phyloP scores from a whole-genome alignment of 495 filamentous ascomycete genomes.

The Lepidopterella palustris region DNA sequence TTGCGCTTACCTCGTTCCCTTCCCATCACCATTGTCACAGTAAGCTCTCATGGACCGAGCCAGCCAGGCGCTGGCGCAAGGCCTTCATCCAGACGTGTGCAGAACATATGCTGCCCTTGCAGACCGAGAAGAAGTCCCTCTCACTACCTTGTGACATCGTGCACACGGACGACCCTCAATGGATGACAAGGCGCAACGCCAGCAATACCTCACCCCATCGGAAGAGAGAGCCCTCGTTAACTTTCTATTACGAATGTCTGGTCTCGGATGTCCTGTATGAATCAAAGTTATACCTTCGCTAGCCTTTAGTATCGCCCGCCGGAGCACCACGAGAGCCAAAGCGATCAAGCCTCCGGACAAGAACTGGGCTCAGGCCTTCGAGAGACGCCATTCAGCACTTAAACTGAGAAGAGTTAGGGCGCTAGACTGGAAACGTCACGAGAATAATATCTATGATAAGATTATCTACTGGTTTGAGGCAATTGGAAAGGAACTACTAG shows the following conservation, averaged over 20 bases:
- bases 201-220: conserved; percentile 19
- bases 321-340: conserved; percentile 2
- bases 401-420: not conserved
- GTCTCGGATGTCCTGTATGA: conserved; percentile 13
- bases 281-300: conserved; percentile 21
- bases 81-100: conserved; percentile 5
- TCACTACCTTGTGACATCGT: conserved; percentile 16
- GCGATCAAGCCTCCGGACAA: conserved; percentile 1
- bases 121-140: conserved; percentile 14
- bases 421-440: not conserved
- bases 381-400: not conserved
- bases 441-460: no score
- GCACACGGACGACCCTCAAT: conserved; percentile 16
- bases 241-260: conserved; percentile 20
- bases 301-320: conserved; percentile 15
- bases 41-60: conserved; percentile 27
- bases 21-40: no score
- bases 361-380: conserved; percentile 4
- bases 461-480: not conserved
- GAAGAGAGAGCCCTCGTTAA: conserved; percentile 21
- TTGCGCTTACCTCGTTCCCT: no score
- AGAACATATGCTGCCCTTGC: conserved; percentile 15
- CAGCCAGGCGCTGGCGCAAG: conserved; percentile 22
- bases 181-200: conserved; percentile 13
- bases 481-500: not conserved